phyloP scores from a whole-genome alignment of 2,329 filamentous ascomycete genomes.

The Alternaria arborescens region DNA sequence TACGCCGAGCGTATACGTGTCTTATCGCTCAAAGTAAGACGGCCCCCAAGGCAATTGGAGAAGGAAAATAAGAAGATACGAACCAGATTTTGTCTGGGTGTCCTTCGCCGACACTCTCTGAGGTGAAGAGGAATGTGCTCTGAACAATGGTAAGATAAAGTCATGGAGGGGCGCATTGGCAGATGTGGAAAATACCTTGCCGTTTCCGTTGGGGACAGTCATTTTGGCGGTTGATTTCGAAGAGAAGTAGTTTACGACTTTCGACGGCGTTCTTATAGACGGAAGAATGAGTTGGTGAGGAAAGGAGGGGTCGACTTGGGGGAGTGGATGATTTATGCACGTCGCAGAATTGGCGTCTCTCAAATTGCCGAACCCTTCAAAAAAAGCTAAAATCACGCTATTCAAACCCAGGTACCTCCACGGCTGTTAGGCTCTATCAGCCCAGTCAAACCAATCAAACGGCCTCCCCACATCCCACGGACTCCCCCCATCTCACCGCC shows the following conservation, averaged over 20 bases:
- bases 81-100: constrained; percentile 95
- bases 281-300: constrained; percentile 24
- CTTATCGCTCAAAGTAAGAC: constrained; percentile 5
- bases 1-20: constrained; percentile 5
- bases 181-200: too few species aligned
- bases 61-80: constrained; percentile 19
- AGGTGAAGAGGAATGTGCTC: constrained; percentile 59
- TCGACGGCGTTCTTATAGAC: constrained; percentile 38
- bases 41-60: not conserved
- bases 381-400: too few species aligned
- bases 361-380: constrained; percentile 36
- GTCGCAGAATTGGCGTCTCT: not conserved
- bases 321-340: constrained; percentile 33
- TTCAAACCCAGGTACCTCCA: too few species aligned
- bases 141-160: too few species aligned
- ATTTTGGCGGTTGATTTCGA: constrained; percentile 28
- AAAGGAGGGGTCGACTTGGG: constrained; percentile 13
- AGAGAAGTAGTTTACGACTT: not conserved
- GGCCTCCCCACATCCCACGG: constrained; percentile 12
- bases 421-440: too few species aligned
- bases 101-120: constrained; percentile 56
- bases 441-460: constrained; percentile 7
- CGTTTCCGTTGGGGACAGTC: constrained; percentile 39
- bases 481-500: not conserved
- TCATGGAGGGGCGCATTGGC: too few species aligned